These are phyloP conservation scores for Annulohypoxylon nitens DNA, from an alignment of 495 filamentous ascomycete genomes.

Conservation along the genomic window DNA sequence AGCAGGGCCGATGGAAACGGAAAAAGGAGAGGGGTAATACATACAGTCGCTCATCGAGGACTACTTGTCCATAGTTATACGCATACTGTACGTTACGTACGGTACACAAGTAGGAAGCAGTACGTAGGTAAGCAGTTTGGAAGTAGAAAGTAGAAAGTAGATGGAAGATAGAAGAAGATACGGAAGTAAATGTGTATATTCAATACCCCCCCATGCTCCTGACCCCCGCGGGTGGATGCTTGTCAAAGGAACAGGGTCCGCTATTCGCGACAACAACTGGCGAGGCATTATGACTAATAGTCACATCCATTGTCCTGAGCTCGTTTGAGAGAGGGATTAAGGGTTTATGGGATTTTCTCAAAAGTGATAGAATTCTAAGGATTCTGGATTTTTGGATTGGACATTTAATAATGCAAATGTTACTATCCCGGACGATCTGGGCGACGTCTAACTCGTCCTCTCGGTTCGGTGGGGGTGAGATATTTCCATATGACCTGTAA, in stretches of 20 bases:
- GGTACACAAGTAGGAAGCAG: not conserved
- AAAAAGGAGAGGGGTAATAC: slow-evolving; percentile 12
- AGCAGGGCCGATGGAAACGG: not conserved
- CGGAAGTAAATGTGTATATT: not conserved
- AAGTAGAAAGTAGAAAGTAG: slow-evolving; percentile 10
- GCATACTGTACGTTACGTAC: not conserved
- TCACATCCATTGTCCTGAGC: slow-evolving; percentile 1
- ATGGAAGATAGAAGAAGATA: not conserved
- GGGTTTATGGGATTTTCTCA: slow-evolving; percentile 24
- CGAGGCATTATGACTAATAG: slow-evolving; percentile 30
- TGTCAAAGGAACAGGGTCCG: slow-evolving; percentile 26
- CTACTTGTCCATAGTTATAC: not conserved
- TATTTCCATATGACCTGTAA: not conserved
- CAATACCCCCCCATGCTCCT: slow-evolving; percentile 5
- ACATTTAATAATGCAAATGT: slow-evolving; percentile 25
- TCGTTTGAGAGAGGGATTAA: not conserved
- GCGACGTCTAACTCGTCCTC: not conserved
- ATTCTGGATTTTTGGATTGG: not conserved
- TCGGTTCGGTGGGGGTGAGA: slow-evolving; percentile 25
- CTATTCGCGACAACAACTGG: slow-evolving; percentile 23
- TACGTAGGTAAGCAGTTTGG: not conserved
- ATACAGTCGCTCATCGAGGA: not conserved
- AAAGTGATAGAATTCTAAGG: slow-evolving; percentile 1
- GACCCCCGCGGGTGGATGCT: slow-evolving; percentile 33
- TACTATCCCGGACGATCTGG: not conserved